These are phyloP conservation scores for Austroboletus novae-zelandiae DNA, from an alignment of 1,284 basidiomycete genomes.

Conservation along the genomic window DNA sequence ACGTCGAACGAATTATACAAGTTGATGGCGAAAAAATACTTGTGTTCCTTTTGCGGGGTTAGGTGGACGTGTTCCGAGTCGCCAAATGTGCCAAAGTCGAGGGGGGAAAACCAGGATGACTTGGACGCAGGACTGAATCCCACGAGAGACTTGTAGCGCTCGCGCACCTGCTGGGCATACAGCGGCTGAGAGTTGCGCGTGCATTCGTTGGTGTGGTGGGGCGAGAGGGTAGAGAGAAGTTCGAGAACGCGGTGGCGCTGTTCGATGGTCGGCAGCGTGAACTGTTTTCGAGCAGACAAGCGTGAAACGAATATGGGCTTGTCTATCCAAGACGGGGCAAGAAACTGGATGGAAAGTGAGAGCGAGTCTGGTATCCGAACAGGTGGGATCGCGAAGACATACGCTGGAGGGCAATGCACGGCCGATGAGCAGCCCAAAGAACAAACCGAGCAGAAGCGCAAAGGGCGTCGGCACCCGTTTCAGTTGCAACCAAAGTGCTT, in stretches of 20 bases:
- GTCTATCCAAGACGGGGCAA: conserved; percentile 50
- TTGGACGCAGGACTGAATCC: conserved; percentile 65
- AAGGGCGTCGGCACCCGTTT: conserved; percentile 48
- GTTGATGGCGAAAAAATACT: conserved; percentile 98
- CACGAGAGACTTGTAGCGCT: conserved; percentile 80
- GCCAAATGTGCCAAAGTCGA: conserved; percentile 43
- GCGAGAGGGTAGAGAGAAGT: conserved; percentile 79
- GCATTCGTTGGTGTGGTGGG: conserved; percentile 90
- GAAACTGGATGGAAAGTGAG: conserved; percentile 17
- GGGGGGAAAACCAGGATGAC: conserved; percentile 61
- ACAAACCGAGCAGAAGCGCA: conserved; percentile 60
- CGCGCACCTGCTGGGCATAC: conserved; percentile 79
- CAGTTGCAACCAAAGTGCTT: conserved; percentile 23
- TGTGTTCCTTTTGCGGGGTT: conserved; percentile 65
- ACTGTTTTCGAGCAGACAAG: conserved; percentile 54
- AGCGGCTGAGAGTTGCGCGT: conserved; percentile 79
- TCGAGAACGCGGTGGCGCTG: conserved; percentile 85
- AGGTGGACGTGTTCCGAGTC: conserved; percentile 43
- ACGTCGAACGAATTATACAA: conserved; percentile 98
- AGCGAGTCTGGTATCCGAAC: not conserved
- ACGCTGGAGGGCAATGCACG: conserved; percentile 49
- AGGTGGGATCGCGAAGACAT: conserved; percentile 26
- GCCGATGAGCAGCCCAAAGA: conserved; percentile 64
- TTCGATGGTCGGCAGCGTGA: conserved; percentile 68
- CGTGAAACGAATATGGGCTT: conserved; percentile 47